Evolutionary conservation across 2,329 filamentous ascomycete genomes (phyloP).

Genomic region (Coniochaeta sp.): DNA sequence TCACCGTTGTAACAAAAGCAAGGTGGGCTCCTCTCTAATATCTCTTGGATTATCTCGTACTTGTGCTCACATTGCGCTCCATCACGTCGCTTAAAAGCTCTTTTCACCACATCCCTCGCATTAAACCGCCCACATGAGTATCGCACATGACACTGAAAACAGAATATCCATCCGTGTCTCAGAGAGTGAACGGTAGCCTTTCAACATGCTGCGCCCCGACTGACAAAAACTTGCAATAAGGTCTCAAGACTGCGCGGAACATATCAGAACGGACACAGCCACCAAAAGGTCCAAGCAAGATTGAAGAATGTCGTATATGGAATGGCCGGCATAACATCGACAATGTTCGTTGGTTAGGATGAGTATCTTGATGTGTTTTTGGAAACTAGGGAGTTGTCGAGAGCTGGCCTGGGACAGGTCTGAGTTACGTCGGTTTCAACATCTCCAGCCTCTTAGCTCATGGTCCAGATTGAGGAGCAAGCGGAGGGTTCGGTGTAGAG

Average conservation of each 20-base stretch:
- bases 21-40: not conserved
- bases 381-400: not conserved
- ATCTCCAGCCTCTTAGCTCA: not conserved
- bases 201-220: not conserved
- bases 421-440: too few species aligned
- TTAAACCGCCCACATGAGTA: not conserved
- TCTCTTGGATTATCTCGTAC: not conserved
- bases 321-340: not conserved
- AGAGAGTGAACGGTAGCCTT: not conserved
- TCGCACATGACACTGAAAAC: not conserved
- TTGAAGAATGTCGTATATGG: not conserved
- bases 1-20: too few species aligned
- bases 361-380: not conserved
- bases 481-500: not conserved
- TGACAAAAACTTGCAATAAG: not conserved
- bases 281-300: not conserved
- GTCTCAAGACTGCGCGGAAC: not conserved
- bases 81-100: not conserved
- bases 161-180: not conserved
- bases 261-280: not conserved
- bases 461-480: not conserved
- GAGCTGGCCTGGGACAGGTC: not conserved
- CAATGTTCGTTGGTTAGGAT: not conserved
- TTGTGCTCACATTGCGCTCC: not conserved
- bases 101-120: not conserved